Evolutionary conservation across 116 monocot species (phyloP).

Genomic region (Cymodocea nodosa): DNA sequence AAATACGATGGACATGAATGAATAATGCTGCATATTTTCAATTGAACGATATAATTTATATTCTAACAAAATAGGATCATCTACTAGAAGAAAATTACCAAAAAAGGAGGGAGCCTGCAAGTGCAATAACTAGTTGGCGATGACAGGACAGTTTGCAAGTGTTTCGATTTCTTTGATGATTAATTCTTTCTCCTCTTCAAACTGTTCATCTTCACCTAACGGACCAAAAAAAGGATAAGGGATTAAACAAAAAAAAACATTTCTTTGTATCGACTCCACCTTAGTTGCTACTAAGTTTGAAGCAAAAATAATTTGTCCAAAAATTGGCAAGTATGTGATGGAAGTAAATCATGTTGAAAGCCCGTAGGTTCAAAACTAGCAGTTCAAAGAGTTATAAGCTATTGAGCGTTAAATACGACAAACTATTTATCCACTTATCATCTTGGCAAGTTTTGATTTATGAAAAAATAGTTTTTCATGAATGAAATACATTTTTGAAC

Average conservation of each 20-base stretch:
- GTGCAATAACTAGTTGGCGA: neutral
- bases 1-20: no score
- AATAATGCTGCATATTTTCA: no score
- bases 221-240: neutral
- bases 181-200: slow-evolving; percentile 87
- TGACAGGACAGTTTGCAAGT: slow-evolving; percentile 5
- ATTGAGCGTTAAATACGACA: no score
- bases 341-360: neutral
- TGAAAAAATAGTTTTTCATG: no score
- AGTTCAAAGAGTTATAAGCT: neutral
- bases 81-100: no score
- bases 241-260: neutral
- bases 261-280: neutral
- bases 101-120: neutral
- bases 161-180: slow-evolving; percentile 67
- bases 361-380: neutral
- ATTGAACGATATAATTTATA: no score
- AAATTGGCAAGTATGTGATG: neutral
- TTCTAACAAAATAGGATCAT: no score
- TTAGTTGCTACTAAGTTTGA: no score
- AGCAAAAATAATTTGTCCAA: neutral
- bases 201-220: slow-evolving; percentile 86
- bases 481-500: neutral
- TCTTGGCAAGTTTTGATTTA: no score
- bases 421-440: no score